phyloP scores from a whole-genome alignment of 805 yeast genomes.

The Schwanniomyces yamadae region DNA sequence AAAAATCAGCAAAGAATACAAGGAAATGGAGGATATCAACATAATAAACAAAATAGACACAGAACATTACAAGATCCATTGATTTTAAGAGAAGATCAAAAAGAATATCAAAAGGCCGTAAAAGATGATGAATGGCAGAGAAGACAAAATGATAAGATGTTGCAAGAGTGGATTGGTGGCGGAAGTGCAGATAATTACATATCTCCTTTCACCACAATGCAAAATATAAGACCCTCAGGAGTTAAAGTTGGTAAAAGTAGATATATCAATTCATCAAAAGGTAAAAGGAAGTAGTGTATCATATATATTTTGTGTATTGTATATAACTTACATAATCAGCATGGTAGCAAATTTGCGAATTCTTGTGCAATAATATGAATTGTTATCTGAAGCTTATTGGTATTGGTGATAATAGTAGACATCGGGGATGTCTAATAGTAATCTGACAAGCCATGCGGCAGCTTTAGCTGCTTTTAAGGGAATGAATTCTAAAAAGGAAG shows the following conservation, averaged over 20 bases:
- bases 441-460: slow-evolving; percentile 40
- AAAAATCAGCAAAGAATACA: slow-evolving; percentile 66
- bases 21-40: slow-evolving; percentile 81
- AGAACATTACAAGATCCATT: slow-evolving; percentile 51
- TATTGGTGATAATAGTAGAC: too few relatives aligned
- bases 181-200: slow-evolving; percentile 83
- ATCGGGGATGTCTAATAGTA: slow-evolving; percentile 7
- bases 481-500: slow-evolving; percentile 4
- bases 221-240: slow-evolving; percentile 48
- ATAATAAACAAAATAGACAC: slow-evolving; percentile 60
- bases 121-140: slow-evolving; percentile 87
- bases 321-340: too few relatives aligned
- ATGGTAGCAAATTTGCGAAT: too few relatives aligned
- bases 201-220: slow-evolving; percentile 70
- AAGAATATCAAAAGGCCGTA: slow-evolving; percentile 84
- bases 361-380: too few relatives aligned
- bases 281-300: slow-evolving; percentile 18
- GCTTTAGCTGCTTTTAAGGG: slow-evolving; percentile 45
- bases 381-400: too few relatives aligned
- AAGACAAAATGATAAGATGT: slow-evolving; percentile 78
- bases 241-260: slow-evolving; percentile 87
- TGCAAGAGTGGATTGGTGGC: slow-evolving; percentile 92
- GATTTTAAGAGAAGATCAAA: slow-evolving; percentile 84
- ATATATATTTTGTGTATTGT: too few relatives aligned
- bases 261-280: slow-evolving; percentile 65